Conservation (phyloP, 2,329 filamentous ascomycete species). For the Helotiales sp. region DNA sequence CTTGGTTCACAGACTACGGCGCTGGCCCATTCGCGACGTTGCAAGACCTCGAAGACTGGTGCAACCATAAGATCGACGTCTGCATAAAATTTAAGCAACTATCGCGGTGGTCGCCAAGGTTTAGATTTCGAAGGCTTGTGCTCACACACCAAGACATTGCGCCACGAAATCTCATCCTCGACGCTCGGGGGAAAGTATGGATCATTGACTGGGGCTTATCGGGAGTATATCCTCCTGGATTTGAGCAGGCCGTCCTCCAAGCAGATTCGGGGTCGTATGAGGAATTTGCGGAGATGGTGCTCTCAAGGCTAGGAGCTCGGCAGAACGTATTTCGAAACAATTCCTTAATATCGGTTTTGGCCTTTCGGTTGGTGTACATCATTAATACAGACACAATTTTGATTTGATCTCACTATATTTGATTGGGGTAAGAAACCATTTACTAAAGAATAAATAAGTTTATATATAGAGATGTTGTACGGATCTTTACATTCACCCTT, state of each 20-base stretch:
- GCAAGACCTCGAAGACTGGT: conserved; percentile 18
- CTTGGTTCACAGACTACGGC: conserved; percentile 20
- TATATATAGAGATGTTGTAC: too few species aligned
- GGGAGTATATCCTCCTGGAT: conserved; percentile 9
- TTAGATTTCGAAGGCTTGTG: conserved; percentile 14
- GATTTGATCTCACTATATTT: background rate
- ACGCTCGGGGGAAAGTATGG: conserved; percentile 1
- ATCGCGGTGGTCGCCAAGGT: conserved; percentile 2
- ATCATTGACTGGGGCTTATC: conserved; percentile 1
- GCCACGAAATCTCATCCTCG: conserved; percentile 1
- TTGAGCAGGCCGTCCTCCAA: conserved; percentile 10
- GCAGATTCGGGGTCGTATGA: conserved; percentile 5
- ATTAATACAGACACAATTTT: background rate
- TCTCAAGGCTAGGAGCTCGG: conserved; percentile 10
- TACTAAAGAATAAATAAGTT: too few species aligned
- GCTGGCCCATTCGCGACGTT: conserved; percentile 15
- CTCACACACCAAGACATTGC: conserved; percentile 10
- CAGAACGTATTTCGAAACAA: conserved; percentile 13
- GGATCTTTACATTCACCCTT: too few species aligned
- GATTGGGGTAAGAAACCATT: too few species aligned
- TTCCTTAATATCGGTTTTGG: conserved; percentile 14
- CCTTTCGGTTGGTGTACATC: conserved; percentile 13
- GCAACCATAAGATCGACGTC: conserved; percentile 22
- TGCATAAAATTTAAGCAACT: conserved; percentile 15
- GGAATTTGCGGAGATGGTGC: conserved; percentile 19